A percentile compares a stretch with the other conserved stretches of the same genome.
These are phyloP conservation scores for Nicotiana otophora DNA, from an alignment of 257 asterid genomes.

Conservation along the genomic window DNA sequence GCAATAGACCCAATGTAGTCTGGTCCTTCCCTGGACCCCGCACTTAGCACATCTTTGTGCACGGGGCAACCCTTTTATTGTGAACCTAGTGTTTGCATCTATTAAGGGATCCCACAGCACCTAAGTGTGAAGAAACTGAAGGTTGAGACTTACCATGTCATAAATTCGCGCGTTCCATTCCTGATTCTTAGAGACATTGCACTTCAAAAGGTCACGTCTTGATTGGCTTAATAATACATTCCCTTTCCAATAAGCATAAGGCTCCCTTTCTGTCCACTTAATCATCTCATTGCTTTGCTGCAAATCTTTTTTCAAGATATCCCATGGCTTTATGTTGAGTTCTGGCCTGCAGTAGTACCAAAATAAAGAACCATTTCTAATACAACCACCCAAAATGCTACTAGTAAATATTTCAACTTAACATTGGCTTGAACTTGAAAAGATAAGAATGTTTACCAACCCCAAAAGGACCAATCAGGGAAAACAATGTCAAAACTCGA, in stretches of 20 bases:
- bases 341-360: slow-evolving; percentile 56
- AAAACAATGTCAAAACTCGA: slow-evolving; percentile 58
- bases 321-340: slow-evolving; percentile 79
- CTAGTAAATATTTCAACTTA: background rate
- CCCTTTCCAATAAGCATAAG: slow-evolving; percentile 91
- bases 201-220: slow-evolving; percentile 38
- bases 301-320: slow-evolving; percentile 49
- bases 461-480: slow-evolving; percentile 99
- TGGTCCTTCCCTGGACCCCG: background rate
- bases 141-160: slow-evolving; percentile 37
- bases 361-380: background rate
- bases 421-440: background rate
- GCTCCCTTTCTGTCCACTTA: slow-evolving; percentile 64
- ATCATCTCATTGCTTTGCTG: slow-evolving; percentile 38
- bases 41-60: background rate
- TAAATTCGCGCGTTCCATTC: slow-evolving; percentile 58
- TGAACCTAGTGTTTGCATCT: background rate
- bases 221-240: slow-evolving; percentile 31
- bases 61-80: background rate
- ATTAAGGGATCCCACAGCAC: background rate
- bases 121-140: background rate
- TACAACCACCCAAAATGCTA: background rate
- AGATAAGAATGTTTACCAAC: slow-evolving; percentile 68
- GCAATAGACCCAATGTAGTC: background rate
- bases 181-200: slow-evolving; percentile 45